These are phyloP conservation scores for Phialophora verrucosa DNA, from an alignment of 2,329 filamentous ascomycete species.

Conservation along the genomic window DNA sequence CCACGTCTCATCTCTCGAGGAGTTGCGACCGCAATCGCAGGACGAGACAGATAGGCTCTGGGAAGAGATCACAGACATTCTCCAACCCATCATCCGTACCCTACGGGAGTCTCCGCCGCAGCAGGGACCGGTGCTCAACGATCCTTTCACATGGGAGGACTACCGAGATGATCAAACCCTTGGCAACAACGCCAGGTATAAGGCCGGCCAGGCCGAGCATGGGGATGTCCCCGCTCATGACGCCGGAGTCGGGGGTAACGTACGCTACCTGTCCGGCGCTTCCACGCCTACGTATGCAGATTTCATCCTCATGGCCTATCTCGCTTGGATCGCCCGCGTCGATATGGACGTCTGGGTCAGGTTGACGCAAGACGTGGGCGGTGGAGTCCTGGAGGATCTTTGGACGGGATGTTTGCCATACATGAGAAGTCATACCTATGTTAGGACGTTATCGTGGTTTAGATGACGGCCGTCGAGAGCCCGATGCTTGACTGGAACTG, in stretches of 20 bases:
- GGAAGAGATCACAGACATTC: background rate
- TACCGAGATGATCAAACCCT: background rate
- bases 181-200: background rate
- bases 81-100: constrained; percentile 4
- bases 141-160: constrained; percentile 2
- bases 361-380: constrained; percentile 2
- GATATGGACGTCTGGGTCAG: constrained; percentile 13
- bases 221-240: background rate
- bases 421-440: background rate
- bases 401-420: constrained; percentile 19
- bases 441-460: constrained; percentile 14
- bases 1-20: constrained; percentile 9
- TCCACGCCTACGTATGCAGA: constrained; percentile 15
- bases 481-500: too few relatives aligned
- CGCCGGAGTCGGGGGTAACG: background rate
- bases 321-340: constrained; percentile 23
- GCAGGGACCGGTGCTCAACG: constrained; percentile 2
- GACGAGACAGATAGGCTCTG: constrained; percentile 15
- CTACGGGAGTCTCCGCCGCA: background rate
- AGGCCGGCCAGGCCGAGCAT: background rate
- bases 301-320: constrained; percentile 21
- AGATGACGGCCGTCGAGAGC: background rate
- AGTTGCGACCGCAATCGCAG: constrained; percentile 13
- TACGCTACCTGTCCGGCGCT: constrained; percentile 9
- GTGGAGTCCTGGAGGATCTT: constrained; percentile 10